Conservation (phyloP, 2,329 filamentous ascomycete genomes). For the Remersonia thermophila region DNA sequence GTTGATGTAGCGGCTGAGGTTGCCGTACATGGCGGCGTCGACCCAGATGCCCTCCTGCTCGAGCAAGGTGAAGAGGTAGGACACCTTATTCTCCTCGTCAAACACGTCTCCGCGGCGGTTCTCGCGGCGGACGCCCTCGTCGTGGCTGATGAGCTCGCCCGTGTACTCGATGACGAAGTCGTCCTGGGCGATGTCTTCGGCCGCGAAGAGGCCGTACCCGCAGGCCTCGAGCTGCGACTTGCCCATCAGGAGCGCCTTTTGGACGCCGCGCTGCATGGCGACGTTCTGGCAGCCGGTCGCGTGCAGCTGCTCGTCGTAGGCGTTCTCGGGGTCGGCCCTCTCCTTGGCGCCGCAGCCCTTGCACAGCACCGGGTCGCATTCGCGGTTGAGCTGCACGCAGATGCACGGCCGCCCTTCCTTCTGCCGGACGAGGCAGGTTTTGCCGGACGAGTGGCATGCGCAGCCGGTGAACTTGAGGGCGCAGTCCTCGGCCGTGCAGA, state of each 20-base stretch:
- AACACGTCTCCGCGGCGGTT: slow-evolving; percentile 48
- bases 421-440: slow-evolving; percentile 43
- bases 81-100: slow-evolving; percentile 49
- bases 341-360: slow-evolving; percentile 55
- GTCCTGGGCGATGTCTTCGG: slow-evolving; percentile 51
- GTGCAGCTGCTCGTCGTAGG: slow-evolving; percentile 44
- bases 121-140: slow-evolving; percentile 58
- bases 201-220: slow-evolving; percentile 65
- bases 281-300: slow-evolving; percentile 59
- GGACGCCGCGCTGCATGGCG: slow-evolving; percentile 52
- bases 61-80: slow-evolving; percentile 51
- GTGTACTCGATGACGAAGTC: slow-evolving; percentile 75
- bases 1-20: slow-evolving; percentile 75
- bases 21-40: slow-evolving; percentile 65
- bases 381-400: slow-evolving; percentile 59
- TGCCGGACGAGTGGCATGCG: slow-evolving; percentile 48
- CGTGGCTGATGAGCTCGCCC: slow-evolving; percentile 60
- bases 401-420: slow-evolving; percentile 50
- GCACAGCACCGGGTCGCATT: slow-evolving; percentile 71
- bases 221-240: slow-evolving; percentile 54
- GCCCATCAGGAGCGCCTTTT: slow-evolving; percentile 56
- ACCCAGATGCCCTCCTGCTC: slow-evolving; percentile 54
- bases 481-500: slow-evolving; percentile 46
- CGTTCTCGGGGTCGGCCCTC: slow-evolving; percentile 56
- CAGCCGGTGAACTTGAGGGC: slow-evolving; percentile 55